A percentile compares a stretch with the other conserved stretches of the same genome.
Evolutionary conservation across 495 filamentous ascomycete genomes (phyloP).

Genomic region (Penicillium cinerascens): DNA sequence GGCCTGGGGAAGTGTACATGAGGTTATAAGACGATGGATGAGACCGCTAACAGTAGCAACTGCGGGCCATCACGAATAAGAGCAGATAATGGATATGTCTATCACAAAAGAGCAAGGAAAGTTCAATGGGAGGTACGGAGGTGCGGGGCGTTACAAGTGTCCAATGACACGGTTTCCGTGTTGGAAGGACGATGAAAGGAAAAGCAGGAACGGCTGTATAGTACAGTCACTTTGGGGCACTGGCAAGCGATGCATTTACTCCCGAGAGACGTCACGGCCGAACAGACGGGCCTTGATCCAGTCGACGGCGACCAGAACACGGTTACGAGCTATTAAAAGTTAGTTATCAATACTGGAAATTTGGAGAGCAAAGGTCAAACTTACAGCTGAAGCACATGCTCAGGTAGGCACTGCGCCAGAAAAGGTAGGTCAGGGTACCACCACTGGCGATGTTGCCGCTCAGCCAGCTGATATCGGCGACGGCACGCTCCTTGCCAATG

Average conservation of each 20-base stretch:
- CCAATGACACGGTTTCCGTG: conserved; percentile 4
- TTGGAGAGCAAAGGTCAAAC: too few species aligned
- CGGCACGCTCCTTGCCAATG: conserved; percentile 95
- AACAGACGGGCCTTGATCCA: conserved; percentile 96
- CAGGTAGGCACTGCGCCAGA: conserved; percentile 96
- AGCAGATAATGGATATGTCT: conserved; percentile 23
- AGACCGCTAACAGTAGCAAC: conserved; percentile 8
- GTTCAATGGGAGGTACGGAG: conserved; percentile 14
- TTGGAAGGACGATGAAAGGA: conserved; percentile 9
- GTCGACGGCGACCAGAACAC: conserved; percentile 86
- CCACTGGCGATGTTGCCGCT: conserved; percentile 91
- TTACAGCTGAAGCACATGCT: conserved; percentile 99
- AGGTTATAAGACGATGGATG: conserved; percentile 4
- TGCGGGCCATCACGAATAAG: conserved; percentile 17
- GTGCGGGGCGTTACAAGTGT: conserved; percentile 17
- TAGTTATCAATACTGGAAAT: background rate
- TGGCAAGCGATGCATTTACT: conserved; percentile 50
- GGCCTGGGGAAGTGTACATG: conserved; percentile 12
- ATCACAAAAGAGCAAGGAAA: conserved; percentile 15
- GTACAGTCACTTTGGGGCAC: conserved; percentile 7
- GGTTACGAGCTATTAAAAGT: conserved; percentile 67
- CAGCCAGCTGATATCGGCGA: conserved; percentile 96
- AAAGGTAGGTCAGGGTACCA: conserved; percentile 79
- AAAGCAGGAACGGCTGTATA: conserved; percentile 8
- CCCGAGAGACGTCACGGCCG: conserved; percentile 91